These are phyloP conservation scores for Dendrothele bispora DNA, from an alignment of 768 basidiomycete species.

Conservation along the genomic window DNA sequence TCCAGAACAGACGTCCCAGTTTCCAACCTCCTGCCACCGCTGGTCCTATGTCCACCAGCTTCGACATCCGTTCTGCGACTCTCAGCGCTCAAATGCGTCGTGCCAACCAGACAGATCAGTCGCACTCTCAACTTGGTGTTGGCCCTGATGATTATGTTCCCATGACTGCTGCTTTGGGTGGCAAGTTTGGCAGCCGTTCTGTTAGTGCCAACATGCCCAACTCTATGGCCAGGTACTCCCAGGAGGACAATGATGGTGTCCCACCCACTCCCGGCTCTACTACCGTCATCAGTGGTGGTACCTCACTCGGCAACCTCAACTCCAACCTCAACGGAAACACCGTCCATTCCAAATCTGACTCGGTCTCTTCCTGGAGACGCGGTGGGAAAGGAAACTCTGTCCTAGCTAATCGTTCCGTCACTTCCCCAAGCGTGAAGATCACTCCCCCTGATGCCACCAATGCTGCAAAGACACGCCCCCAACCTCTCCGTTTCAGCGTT, in stretches of 20 bases:
- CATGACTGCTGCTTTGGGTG: slow-evolving; percentile 79
- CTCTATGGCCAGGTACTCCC: slow-evolving; percentile 36
- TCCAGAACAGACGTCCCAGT: slow-evolving; percentile 47
- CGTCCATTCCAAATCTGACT: slow-evolving; percentile 78
- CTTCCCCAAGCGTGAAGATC: slow-evolving; percentile 69
- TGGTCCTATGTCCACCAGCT: slow-evolving; percentile 62
- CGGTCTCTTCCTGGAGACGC: slow-evolving; percentile 80
- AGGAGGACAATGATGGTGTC: slow-evolving; percentile 39
- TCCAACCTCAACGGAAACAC: slow-evolving; percentile 32
- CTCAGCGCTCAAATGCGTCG: slow-evolving; percentile 64
- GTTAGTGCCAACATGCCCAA: slow-evolving; percentile 31
- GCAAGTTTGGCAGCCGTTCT: slow-evolving; percentile 71
- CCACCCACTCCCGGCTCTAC: slow-evolving; percentile 63
- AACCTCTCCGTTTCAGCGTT: slow-evolving; percentile 62
- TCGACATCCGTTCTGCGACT: slow-evolving; percentile 62
- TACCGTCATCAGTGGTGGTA: slow-evolving; percentile 72
- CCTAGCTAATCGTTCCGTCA: slow-evolving; percentile 60
- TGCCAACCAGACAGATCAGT: slow-evolving; percentile 65
- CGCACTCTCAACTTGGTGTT: slow-evolving; percentile 59
- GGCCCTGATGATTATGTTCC: slow-evolving; percentile 61
- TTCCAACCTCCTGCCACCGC: slow-evolving; percentile 69
- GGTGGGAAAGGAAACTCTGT: slow-evolving; percentile 69
- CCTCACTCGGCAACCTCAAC: slow-evolving; percentile 57
- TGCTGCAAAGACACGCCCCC: slow-evolving; percentile 53
- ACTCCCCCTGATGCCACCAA: slow-evolving; percentile 59